Percentiles rank a stretch among this genome's conserved stretches.
Conservation (phyloP, 2,329 filamentous ascomycete genomes). For the Colletotrichum sojae region DNA sequence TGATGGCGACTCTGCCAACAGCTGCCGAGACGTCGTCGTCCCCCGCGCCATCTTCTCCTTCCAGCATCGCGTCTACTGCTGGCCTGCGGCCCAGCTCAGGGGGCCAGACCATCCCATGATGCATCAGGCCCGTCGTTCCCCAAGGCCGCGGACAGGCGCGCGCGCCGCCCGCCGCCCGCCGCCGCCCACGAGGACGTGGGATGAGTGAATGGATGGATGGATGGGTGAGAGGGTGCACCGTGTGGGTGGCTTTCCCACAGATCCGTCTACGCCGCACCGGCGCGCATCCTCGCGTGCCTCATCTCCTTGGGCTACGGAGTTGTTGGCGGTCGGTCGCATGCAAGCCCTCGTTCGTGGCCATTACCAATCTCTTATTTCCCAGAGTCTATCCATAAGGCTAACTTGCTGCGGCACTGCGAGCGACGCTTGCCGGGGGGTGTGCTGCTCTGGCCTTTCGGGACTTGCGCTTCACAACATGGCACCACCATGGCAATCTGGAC, state of each 20-base stretch:
- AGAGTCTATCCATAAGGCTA: constrained; percentile 36
- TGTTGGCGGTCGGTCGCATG: constrained; percentile 4
- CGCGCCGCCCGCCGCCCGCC: constrained; percentile 1
- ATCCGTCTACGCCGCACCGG: constrained; percentile 34
- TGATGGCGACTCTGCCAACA: constrained; percentile 6
- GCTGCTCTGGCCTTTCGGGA: constrained; percentile 33
- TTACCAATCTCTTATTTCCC: constrained; percentile 33
- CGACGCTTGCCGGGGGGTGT: constrained; percentile 29
- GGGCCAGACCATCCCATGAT: constrained; percentile 8
- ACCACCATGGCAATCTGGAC: constrained; percentile 36
- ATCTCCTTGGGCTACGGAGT: neutral
- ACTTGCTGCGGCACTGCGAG: constrained; percentile 35
- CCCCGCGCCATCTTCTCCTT: neutral
- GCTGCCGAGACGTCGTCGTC: constrained; percentile 30
- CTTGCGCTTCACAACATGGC: constrained; percentile 33
- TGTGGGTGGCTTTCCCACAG: constrained; percentile 18
- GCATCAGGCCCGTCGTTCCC: constrained; percentile 23
- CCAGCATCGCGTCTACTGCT: constrained; percentile 28
- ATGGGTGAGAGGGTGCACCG: neutral
- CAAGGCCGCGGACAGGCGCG: constrained; percentile 2
- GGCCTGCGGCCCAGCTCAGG: constrained; percentile 21
- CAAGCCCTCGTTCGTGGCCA: constrained; percentile 17
- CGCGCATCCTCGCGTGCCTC: constrained; percentile 21
- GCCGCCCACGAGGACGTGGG: constrained; percentile 14
- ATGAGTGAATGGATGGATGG: neutral